phyloP scores from a whole-genome alignment of 345 rosid species.

The Microthlaspi erraticum region DNA sequence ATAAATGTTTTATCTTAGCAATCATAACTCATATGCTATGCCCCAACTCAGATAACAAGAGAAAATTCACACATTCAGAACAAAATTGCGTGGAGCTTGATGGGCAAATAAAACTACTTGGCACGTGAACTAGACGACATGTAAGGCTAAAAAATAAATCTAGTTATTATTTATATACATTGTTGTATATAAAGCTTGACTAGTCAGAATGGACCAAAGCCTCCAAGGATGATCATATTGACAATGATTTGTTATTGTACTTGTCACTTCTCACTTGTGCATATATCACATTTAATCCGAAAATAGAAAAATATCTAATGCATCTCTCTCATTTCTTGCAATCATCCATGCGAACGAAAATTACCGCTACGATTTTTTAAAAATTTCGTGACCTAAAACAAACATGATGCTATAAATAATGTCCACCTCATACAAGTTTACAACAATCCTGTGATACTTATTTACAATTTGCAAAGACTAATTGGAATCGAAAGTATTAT shows the following conservation, averaged over 20 bases:
- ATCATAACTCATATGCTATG: conserved; percentile 3
- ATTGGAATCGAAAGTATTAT: too few relatives aligned
- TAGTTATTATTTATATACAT: conserved; percentile 12
- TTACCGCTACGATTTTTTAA: not conserved
- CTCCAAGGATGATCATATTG: conserved; percentile 23
- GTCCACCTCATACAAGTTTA: not conserved
- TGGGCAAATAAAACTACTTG: conserved; percentile 14
- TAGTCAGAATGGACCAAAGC: conserved; percentile 27
- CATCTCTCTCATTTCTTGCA: not conserved
- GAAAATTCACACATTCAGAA: not conserved
- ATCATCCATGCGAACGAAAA: not conserved
- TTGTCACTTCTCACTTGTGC: not conserved
- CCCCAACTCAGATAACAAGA: not conserved
- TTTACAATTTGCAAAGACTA: too few relatives aligned
- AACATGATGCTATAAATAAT: not conserved
- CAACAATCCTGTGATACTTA: not conserved
- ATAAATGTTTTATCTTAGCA: not conserved
- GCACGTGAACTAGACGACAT: conserved; percentile 37
- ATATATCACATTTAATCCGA: conserved; percentile 14
- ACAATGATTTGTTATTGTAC: conserved; percentile 39
- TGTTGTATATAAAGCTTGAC: conserved; percentile 14
- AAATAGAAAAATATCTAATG: not conserved
- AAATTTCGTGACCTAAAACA: not conserved
- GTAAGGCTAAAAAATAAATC: conserved; percentile 13
- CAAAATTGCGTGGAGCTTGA: not conserved